phyloP scores from a whole-genome alignment of 2,329 filamentous ascomycete species.

The Phaeosphaeria sp. region DNA sequence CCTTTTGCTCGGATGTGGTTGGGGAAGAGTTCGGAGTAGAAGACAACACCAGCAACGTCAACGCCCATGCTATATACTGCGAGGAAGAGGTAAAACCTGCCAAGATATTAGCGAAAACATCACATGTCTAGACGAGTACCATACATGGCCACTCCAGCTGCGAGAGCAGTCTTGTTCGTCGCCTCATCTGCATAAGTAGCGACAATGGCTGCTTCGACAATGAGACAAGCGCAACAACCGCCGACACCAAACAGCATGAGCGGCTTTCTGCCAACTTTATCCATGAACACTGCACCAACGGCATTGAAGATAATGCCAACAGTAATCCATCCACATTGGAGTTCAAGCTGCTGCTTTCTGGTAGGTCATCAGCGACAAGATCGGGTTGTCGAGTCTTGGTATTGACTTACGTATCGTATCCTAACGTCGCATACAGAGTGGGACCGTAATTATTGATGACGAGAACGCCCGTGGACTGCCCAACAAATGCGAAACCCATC shows the following conservation, averaged over 20 bases:
- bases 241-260: conserved; percentile 30
- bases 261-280: conserved; percentile 22
- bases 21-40: conserved; percentile 25
- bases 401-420: conserved; percentile 22
- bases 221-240: conserved; percentile 28
- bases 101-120: not conserved
- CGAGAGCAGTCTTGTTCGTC: conserved; percentile 30
- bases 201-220: conserved; percentile 32
- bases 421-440: conserved; percentile 27
- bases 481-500: conserved; percentile 30
- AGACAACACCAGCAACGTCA: conserved; percentile 29
- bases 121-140: not conserved
- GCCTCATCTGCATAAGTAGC: conserved; percentile 25
- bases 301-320: conserved; percentile 30
- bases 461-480: conserved; percentile 27
- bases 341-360: conserved; percentile 26
- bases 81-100: conserved; percentile 30
- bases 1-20: conserved; percentile 34
- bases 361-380: not conserved
- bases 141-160: conserved; percentile 25
- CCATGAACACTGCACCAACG: conserved; percentile 21
- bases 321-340: conserved; percentile 35
- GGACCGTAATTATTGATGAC: conserved; percentile 36
- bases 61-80: conserved; percentile 29
- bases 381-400: not conserved